Base-by-base conservation (phyloP, 345 rosid species). In the Cardamine chenopodiifolia region DNA sequence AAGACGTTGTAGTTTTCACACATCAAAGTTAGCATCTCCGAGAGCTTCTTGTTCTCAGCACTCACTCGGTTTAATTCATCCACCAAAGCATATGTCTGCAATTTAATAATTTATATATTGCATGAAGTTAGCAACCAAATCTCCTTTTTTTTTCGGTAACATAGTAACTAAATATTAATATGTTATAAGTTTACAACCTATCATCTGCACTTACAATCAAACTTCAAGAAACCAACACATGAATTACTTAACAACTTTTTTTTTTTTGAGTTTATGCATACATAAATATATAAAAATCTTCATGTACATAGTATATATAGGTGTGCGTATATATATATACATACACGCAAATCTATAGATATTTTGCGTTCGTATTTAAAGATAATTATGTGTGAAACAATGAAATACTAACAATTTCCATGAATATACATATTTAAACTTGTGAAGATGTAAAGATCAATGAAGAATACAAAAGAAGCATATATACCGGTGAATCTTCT, bases 41-140 rank as follows among this genome's bases (percentile, higher is more conserved):
- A 82, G 1, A 95, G 86, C 81, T 83, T 92, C 96, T 83, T 92
- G 87, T 95, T 95, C 59, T 95, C 99, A 34, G 83, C 89, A 57
- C 83, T 86, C 35, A 90, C 86, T 42, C 98, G 86, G 53, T 88
- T 86, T 75, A 95, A 28, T 79, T 95, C 99, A 80, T 89, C 96
- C 74, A 82, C 80, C 73, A 95, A 83, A 68, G 82, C 71, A 79
- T 18, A 45, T 63, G 72, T 65, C 83, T 75, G 73, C 76, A 67
- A 61, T 4, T 17, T 6, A 28, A 20, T 47, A 10, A 70, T 35
- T 52, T 13, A 28, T 26, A 20, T 55, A 68, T 67, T 63, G 26
- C 62, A 59, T 68, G 47, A 68, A 20, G 34, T 25, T 79, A 74
- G 26, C 45, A 75, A 73, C 49, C 28, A 42, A 39, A n/a, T 11